Evolutionary conservation across 805 yeast species (phyloP), one percentile per base, ranked within the genome.

Genomic region (Danielia oregonensis): DNA sequence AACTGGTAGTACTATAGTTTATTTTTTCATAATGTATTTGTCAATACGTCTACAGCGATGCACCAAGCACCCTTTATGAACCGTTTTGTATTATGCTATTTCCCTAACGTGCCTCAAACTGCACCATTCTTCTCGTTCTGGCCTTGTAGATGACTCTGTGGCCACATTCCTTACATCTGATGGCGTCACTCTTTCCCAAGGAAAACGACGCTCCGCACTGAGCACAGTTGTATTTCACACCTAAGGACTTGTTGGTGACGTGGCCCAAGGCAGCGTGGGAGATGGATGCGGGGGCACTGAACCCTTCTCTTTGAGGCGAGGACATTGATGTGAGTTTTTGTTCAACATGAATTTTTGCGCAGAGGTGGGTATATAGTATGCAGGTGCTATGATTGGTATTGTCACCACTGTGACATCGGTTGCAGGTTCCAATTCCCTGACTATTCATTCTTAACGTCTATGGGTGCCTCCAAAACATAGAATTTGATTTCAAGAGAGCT

Each of bases 91-190:
- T n/a, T n/a, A n/a, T n/a, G n/a, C n/a, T n/a, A n/a, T n/a, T n/a
- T n/a, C 22, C 22, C 9, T 53, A 66, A 48, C 70, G 59, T 21
- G 67, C 68, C 50, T 68, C 70, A 39, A 62, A 73, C 62, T 69
- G 74, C 38, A 76, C 94, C 95, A 91, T 86, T 71, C 97, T 79
- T 73, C 89, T 86, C 32, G 97, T 91, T 71, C 98, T 83, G 43
- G 96, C 95, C 71, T 93, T 93, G 71, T 91, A 86, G 44, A 93
- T 71, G 41, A 93, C 97, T 68, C 98, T 83, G 69, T 93, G 97
- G 44, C 98, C 98, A 66, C 98, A 93, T 51, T 89, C 95, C 66
- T 88, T 89, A 69, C 98, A 93, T 70, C 97, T 85, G 46, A 93
- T 95, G 19, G 97, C 95, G 61, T 93, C 98, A 49, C 85, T 86